phyloP scores from a whole-genome alignment of 805 yeast genomes.

The Candida fluviatilis region DNA sequence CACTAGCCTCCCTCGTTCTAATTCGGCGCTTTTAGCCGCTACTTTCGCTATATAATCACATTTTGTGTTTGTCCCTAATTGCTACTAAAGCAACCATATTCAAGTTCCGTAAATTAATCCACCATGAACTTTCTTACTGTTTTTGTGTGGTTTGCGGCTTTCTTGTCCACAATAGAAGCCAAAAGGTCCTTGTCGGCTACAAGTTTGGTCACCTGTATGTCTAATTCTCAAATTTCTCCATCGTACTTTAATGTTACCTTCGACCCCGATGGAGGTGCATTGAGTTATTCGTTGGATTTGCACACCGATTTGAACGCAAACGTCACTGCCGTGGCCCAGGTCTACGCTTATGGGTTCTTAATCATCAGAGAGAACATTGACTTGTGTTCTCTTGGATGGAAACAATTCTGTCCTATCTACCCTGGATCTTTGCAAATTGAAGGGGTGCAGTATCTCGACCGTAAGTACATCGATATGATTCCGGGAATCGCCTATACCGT shows the following conservation, averaged over 20 bases:
- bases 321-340: slow-evolving; percentile 64
- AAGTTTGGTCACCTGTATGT: slow-evolving; percentile 85
- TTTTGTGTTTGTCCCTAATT: too few species aligned
- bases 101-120: too few species aligned
- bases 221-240: slow-evolving; percentile 68
- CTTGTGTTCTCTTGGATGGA: slow-evolving; percentile 67
- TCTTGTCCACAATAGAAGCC: slow-evolving; percentile 12
- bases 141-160: not conserved
- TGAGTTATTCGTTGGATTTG: slow-evolving; percentile 67
- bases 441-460: slow-evolving; percentile 57
- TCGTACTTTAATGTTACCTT: slow-evolving; percentile 70
- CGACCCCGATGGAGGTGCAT: slow-evolving; percentile 64
- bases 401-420: slow-evolving; percentile 84
- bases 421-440: slow-evolving; percentile 81
- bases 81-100: too few species aligned
- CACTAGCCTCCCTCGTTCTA: too few species aligned
- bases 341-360: slow-evolving; percentile 82
- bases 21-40: too few species aligned
- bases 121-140: not conserved
- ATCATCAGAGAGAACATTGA: slow-evolving; percentile 57
- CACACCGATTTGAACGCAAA: slow-evolving; percentile 64
- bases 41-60: too few species aligned
- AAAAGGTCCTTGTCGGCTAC: slow-evolving; percentile 47
- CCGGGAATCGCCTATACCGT: slow-evolving; percentile 86
- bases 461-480: slow-evolving; percentile 47